These are phyloP conservation scores for Sanghuangporus baumii DNA, from an alignment of 1,284 basidiomycete species.

Conservation along the genomic window DNA sequence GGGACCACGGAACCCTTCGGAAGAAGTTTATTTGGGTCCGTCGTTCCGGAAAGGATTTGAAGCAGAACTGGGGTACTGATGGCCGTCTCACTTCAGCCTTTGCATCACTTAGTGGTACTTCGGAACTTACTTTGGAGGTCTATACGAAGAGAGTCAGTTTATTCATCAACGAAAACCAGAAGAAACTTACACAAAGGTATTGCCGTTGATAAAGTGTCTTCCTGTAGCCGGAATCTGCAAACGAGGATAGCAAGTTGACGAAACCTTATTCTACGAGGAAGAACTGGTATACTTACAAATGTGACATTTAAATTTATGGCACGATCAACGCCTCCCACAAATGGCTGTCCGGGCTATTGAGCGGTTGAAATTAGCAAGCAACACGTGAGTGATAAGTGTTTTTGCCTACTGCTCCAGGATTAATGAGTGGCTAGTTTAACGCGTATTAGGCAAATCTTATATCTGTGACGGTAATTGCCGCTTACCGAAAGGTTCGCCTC, in stretches of 20 bases:
- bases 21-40: constrained; percentile 20
- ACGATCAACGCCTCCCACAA: constrained; percentile 26
- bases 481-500: constrained; percentile 26
- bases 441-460: constrained; percentile 4
- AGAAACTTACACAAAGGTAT: constrained; percentile 16
- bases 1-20: constrained; percentile 23
- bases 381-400: not conserved
- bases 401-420: constrained; percentile 21
- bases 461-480: constrained; percentile 4
- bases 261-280: not conserved
- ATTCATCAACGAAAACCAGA: not conserved
- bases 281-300: constrained; percentile 11
- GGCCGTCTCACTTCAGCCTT: constrained; percentile 4
- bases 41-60: constrained; percentile 25
- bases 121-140: not conserved
- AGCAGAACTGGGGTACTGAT: constrained; percentile 28
- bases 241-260: not conserved
- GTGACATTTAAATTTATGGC: constrained; percentile 22
- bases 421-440: constrained; percentile 21
- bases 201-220: constrained; percentile 18
- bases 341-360: constrained; percentile 23
- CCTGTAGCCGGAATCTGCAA: constrained; percentile 2
- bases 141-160: not conserved
- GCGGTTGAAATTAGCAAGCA: not conserved
- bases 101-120: not conserved